Conservation (phyloP, 768 basidiomycete species). For the Mycena capillaripes region DNA sequence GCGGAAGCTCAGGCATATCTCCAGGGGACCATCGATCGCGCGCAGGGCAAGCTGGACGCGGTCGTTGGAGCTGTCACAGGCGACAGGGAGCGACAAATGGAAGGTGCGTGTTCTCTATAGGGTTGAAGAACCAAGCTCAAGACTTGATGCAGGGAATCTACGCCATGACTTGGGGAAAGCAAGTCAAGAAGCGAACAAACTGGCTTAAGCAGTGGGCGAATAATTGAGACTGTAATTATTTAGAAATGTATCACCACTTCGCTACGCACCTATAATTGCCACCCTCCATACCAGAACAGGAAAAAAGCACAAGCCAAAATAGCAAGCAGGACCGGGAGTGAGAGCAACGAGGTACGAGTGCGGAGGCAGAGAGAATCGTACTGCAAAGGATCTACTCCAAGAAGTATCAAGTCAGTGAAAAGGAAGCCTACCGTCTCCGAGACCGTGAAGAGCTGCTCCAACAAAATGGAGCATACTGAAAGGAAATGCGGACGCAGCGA, state of each 20-base stretch:
- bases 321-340: too few species aligned
- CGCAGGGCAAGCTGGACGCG: slow-evolving; percentile 64
- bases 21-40: slow-evolving; percentile 62
- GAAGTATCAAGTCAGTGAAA: too few species aligned
- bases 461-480: too few species aligned
- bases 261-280: not conserved
- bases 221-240: not conserved
- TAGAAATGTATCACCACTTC: not conserved
- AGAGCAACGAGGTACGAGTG: too few species aligned
- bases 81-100: slow-evolving; percentile 60
- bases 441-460: too few species aligned
- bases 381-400: too few species aligned
- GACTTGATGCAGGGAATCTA: slow-evolving; percentile 2
- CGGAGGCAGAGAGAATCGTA: too few species aligned
- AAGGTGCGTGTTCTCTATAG: not conserved
- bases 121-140: not conserved
- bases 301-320: too few species aligned
- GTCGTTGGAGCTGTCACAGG: slow-evolving; percentile 67
- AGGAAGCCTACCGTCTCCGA: too few species aligned
- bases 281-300: too few species aligned
- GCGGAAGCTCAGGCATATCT: slow-evolving; percentile 63
- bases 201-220: not conserved
- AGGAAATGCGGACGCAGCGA: too few species aligned
- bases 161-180: slow-evolving; percentile 28
- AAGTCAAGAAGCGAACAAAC: slow-evolving; percentile 24